Conservation (phyloP, 2,329 filamentous ascomycete species). For the Fusarium scirpi region DNA sequence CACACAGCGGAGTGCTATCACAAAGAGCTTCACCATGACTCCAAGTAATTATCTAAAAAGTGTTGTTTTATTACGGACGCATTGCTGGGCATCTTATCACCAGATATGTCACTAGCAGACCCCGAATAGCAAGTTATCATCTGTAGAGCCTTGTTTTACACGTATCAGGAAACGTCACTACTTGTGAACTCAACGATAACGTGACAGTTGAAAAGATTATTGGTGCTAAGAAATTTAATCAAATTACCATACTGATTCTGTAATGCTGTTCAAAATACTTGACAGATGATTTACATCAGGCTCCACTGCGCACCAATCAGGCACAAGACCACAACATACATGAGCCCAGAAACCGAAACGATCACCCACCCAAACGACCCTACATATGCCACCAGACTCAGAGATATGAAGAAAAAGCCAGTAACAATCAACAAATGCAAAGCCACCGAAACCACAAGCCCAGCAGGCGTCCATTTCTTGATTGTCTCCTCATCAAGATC, state of each 20-base stretch:
- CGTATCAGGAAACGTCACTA: too few species aligned
- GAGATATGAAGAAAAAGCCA: neutral
- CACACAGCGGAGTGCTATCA: neutral
- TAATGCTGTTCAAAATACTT: rapidly evolving
- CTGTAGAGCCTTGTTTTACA: too few species aligned
- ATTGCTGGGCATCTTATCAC: too few species aligned
- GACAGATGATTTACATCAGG: neutral
- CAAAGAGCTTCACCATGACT: neutral
- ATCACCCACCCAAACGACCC: neutral
- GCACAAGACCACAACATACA: neutral
- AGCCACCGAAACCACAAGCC: neutral
- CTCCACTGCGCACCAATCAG: neutral
- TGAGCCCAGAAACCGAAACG: neutral
- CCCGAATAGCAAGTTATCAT: too few species aligned
- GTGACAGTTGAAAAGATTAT: rapidly evolving
- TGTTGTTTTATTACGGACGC: too few species aligned
- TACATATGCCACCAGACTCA: constrained; percentile 1
- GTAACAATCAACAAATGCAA: neutral
- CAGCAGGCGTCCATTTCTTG: constrained; percentile 1
- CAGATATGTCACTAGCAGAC: too few species aligned
- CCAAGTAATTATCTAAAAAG: too few species aligned
- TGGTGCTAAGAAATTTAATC: rapidly evolving
- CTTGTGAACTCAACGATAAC: too few species aligned
- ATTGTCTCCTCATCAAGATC: neutral
- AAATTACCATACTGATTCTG: neutral